Percentiles rank a stretch among this genome's conserved stretches.
phyloP scores from a whole-genome alignment of 768 basidiomycete species.

The Phanerodontia chrysosporium region DNA sequence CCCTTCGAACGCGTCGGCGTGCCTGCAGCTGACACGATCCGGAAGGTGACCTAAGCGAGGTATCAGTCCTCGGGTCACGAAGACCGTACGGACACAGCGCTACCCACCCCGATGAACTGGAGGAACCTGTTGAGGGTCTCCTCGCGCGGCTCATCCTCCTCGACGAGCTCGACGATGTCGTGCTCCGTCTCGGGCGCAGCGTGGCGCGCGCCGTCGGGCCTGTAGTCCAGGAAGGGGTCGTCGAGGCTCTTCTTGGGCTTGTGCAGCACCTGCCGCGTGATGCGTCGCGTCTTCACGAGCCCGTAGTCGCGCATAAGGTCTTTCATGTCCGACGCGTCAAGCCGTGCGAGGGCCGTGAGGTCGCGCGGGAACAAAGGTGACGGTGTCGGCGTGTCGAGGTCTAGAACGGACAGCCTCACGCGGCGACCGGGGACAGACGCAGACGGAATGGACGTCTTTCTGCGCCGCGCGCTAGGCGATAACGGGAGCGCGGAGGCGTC shows the following conservation, averaged over 20 bases:
- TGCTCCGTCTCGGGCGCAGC: background rate
- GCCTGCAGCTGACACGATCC: background rate
- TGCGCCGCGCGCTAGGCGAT: background rate
- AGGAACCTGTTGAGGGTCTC: conserved; percentile 11
- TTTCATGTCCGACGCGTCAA: conserved; percentile 37
- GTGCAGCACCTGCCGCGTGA: background rate
- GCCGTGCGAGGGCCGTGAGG: conserved; percentile 39
- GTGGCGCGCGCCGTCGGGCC: background rate
- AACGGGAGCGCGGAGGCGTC: background rate
- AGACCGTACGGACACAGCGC: background rate
- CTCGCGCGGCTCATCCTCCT: conserved; percentile 3
- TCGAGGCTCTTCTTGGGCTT: background rate
- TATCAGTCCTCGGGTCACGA: background rate
- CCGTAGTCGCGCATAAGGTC: conserved; percentile 43
- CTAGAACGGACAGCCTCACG: conserved; percentile 7
- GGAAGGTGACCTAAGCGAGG: background rate
- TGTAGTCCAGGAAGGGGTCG: background rate
- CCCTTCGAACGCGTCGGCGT: background rate
- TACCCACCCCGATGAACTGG: conserved; percentile 11
- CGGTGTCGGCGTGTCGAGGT: conserved; percentile 26
- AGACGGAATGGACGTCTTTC: background rate
- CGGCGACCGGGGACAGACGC: background rate
- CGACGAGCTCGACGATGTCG: background rate
- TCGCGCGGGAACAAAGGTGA: conserved; percentile 47
- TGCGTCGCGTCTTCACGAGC: conserved; percentile 19